phyloP scores from a whole-genome alignment of 257 asterid genomes.

The Agastache rugosa region DNA sequence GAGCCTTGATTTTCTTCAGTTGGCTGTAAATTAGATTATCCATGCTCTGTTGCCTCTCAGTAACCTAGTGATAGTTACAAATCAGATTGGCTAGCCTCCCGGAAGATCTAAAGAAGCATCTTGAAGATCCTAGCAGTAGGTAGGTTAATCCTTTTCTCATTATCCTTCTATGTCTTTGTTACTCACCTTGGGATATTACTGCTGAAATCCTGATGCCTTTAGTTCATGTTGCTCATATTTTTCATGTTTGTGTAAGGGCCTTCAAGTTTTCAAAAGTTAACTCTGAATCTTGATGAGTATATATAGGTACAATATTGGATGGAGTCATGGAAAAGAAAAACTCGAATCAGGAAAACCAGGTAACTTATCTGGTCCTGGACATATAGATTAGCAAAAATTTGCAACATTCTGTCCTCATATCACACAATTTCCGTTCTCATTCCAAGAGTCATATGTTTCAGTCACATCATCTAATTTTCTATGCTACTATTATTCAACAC shows the following conservation, averaged over 20 bases:
- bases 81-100: slow-evolving; percentile 83
- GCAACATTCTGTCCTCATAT: slow-evolving; percentile 7
- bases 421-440: slow-evolving; percentile 6
- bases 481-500: not conserved
- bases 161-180: not conserved
- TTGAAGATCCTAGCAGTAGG: slow-evolving; percentile 90
- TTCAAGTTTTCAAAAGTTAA: slow-evolving; percentile 24
- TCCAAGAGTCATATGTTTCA: slow-evolving; percentile 18
- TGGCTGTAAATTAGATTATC: slow-evolving; percentile 16
- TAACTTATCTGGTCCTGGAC: slow-evolving; percentile 34
- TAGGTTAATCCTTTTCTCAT: slow-evolving; percentile 37
- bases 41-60: slow-evolving; percentile 29
- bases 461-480: slow-evolving; percentile 6
- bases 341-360: slow-evolving; percentile 95
- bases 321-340: slow-evolving; percentile 98
- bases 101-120: slow-evolving; percentile 60
- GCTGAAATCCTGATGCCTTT: not conserved
- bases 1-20: slow-evolving; percentile 16
- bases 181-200: slow-evolving; percentile 10
- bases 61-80: slow-evolving; percentile 27
- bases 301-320: slow-evolving; percentile 86
- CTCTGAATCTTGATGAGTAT: slow-evolving; percentile 31
- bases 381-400: slow-evolving; percentile 3
- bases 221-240: slow-evolving; percentile 16
- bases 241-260: slow-evolving; percentile 11